phyloP scores from a whole-genome alignment of 2,329 filamentous ascomycete genomes.

The Plenodomus lindquistii region DNA sequence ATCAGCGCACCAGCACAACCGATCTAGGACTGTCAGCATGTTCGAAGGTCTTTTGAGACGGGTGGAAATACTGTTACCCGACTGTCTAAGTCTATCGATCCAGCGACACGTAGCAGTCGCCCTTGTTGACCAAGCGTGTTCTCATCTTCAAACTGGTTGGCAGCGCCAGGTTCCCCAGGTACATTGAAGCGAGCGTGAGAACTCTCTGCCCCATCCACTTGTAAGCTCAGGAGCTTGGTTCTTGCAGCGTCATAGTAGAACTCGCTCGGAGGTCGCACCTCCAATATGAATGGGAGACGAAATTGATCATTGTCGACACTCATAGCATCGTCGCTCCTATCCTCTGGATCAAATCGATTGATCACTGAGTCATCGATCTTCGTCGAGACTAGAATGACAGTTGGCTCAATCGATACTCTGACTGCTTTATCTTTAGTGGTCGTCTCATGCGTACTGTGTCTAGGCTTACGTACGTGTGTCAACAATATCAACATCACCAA shows the following conservation, averaged over 20 bases:
- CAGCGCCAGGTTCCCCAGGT: conserved; percentile 56
- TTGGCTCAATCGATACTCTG: conserved; percentile 64
- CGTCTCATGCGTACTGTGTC: not conserved
- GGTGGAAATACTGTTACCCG: conserved; percentile 60
- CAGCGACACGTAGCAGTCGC: conserved; percentile 68
- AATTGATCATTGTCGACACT: conserved; percentile 50
- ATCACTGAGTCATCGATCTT: conserved; percentile 57
- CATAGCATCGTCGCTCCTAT: conserved; percentile 36
- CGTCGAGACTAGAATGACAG: conserved; percentile 61
- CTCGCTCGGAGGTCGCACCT: conserved; percentile 70
- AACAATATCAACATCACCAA: conserved; percentile 67
- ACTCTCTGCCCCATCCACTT: conserved; percentile 54
- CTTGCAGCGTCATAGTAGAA: conserved; percentile 71
- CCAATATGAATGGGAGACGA: conserved; percentile 64
- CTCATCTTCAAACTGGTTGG: conserved; percentile 47
- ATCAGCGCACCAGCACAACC: conserved; percentile 88
- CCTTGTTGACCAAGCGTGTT: conserved; percentile 62
- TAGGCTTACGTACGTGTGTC: conserved; percentile 47
- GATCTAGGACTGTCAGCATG: conserved; percentile 50
- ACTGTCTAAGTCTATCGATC: conserved; percentile 75
- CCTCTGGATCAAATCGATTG: conserved; percentile 51
- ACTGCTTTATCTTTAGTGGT: conserved; percentile 48
- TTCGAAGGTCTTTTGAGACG: conserved; percentile 9
- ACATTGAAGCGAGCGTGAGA: conserved; percentile 62
- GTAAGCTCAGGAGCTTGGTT: conserved; percentile 65